Base-by-base conservation (phyloP, 164 flowering plant genomes). In the Protea cynaroides region DNA sequence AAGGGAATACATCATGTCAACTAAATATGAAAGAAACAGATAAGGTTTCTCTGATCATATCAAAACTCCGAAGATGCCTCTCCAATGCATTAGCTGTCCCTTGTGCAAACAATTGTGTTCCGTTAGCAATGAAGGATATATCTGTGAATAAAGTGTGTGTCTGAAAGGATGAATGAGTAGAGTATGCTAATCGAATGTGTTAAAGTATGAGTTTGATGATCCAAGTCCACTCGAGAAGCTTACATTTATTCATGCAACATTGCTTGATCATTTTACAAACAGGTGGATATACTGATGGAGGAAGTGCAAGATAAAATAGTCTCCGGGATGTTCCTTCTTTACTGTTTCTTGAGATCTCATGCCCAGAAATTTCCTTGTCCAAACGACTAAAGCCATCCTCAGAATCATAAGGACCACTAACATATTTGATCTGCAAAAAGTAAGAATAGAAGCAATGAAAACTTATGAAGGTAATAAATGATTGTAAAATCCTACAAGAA, bases 261-360 rank as follows among this genome's bases (percentile, higher is more conserved):
- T 58, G 59, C 67, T 68, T 83, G 67, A 94, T 91, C 99, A 91
- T 91, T 74, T 68, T 94, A 89, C 90, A 82, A 63, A 94, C 99
- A 59, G 91, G 76, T 44, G 99, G 99, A 84, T 94, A 94, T 18
- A 94, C 99, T 52, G 97, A 91, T 56, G 99, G 99, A 69, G 99
- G 99, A 38, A 94, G 93, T 64, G 99, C 99, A 69, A 94, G 81
- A 79, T 94, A 94, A 76, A 94, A 91, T 40, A 94, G 90, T 69
- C 99, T 88, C 25, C 96, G 76, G 44, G 99, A 84, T 44, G 89
- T 70, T 63, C 95, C 96, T 79, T 83, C 92, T 14, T 59, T 61
- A 71, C 83, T 88, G 47, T 85, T 81, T 76, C 58, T 87, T 18
- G 83, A 81, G 18, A 73, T 17, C 68, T 94, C 99, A 61, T 86